Evolutionary conservation across 2,329 filamentous ascomycete species (phyloP), one percentile per base, ranked within the genome.

Genomic region (Neofusicoccum parvum): DNA sequence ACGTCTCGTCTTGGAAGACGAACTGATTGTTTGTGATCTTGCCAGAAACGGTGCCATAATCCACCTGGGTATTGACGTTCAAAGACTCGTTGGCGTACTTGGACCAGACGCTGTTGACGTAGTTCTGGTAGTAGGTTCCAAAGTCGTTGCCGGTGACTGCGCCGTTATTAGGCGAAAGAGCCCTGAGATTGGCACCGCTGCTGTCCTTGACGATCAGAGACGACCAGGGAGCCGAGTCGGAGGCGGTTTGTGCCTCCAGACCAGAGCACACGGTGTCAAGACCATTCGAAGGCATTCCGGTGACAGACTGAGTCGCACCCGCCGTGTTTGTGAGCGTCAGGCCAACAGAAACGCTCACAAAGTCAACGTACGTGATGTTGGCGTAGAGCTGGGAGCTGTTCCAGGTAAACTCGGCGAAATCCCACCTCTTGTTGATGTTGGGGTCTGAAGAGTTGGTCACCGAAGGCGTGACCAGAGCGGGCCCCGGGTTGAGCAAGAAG

Each of bases 341-440:
- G 74, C 70, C 78, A 32, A 83, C 77, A 0, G 79, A 82, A 3
- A 83, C 75, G 56, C 76, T 79, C 67, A 92, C 85, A 76, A 94
- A 94, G 79, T 94, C 91, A 62, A 94, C 91, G 74, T 90, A 89
- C 68, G 83, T 87, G 70, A 94, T 88, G 66, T 84, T 84, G 39
- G 81, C 81, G 65, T 82, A 84, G 17, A 84, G 71, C 67, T 83
- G 81, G 3, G 72, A 65, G 65, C 79, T 74, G 67, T 83, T 83
- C 70, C 78, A 77, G 1, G 81, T 84, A 70, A 83, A 83, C 64
- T 84, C 81, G 62, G 73, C 76, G 66, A 83, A 83, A 1, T 76
- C 77, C 73, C 82, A 84, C 62, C 76, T 74, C 58, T 80, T 73
- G 51, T 78, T 77, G 56, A 77, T 77, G 69, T 82, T 83, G 1